Base-by-base conservation (phyloP, 1,139 yeast species). In the Taiozyma sp. region DNA sequence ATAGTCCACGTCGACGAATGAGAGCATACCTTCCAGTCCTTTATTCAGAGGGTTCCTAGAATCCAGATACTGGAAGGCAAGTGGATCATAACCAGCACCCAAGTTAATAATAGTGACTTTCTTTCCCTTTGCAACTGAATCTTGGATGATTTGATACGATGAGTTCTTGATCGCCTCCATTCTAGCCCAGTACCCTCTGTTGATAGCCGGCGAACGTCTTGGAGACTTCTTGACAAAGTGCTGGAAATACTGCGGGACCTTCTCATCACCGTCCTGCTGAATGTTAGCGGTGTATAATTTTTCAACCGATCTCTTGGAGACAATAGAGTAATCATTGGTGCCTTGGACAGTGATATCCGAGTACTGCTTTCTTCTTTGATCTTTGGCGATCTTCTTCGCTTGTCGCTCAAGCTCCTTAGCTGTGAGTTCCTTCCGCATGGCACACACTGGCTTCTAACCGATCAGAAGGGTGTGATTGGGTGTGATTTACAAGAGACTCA, bases 21-120 rank as follows among this genome's bases (percentile, higher is more conserved):
- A 68, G 14, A 82, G 63, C 29, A 73, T 65, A 2, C 66, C 63
- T 4, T 49, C 45, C 44, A 59, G 62, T 8, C 53, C 49, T 23
- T 42, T 32, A 43, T 64, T 65, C 7, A 61, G 62, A 12, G 51
- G 45, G 39, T 66, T 63, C 48, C 62, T 43, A 28, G 64, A 64
- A 54, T 76, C 78, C 40, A 86, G 67, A 49, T 83, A 65, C 61
- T 86, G 88, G 61, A 86, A 87, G 3, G 96, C 91, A 54, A 87
- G 69, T 4, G 91, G 89, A 64, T 85, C 92, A 64, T 78, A 88
- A 8, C 96, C 96, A 68, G 96, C 87, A 1, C 96, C 96, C 43
- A 88, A 70, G 65, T 87, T 88, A 38, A 88, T 75, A 4, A 88
- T 73, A 36, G 79, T 69, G 4, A 62, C 56, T 40, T 49, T 52